Conservation (phyloP, 106 monocot species). For the Dendrobium chrysotoxum region DNA sequence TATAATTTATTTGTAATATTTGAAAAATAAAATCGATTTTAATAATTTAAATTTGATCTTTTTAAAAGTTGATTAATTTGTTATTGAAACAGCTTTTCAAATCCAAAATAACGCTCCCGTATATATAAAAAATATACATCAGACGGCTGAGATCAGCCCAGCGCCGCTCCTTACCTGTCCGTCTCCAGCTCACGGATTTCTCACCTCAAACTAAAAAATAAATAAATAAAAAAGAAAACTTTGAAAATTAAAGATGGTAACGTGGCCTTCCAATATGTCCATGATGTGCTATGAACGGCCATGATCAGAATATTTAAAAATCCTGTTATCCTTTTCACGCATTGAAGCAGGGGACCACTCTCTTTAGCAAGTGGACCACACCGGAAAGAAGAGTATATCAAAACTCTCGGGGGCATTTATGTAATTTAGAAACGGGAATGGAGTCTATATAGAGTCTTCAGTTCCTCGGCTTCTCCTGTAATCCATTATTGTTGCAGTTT, state of each 20-base stretch:
- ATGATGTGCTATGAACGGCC: background rate
- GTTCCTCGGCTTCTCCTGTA: background rate
- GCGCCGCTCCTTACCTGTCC: too few relatives aligned
- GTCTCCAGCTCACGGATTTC: too few relatives aligned
- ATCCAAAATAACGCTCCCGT: too few relatives aligned
- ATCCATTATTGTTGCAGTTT: background rate
- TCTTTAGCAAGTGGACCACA: background rate
- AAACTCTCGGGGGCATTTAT: background rate
- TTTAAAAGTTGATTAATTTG: too few relatives aligned
- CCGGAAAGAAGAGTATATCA: background rate
- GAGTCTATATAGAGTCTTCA: slow-evolving; percentile 6
- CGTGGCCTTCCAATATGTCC: background rate
- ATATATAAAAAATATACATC: too few relatives aligned
- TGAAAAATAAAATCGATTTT: too few relatives aligned
- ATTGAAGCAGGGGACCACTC: background rate
- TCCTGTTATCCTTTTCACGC: background rate
- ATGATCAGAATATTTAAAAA: background rate
- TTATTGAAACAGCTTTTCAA: too few relatives aligned
- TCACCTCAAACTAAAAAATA: background rate
- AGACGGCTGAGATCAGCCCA: too few relatives aligned
- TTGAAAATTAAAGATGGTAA: background rate
- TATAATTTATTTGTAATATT: too few relatives aligned
- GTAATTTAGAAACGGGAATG: slow-evolving; percentile 6
- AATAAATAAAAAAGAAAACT: background rate
- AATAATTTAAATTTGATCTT: too few relatives aligned